Evolutionary conservation across 495 filamentous ascomycete genomes (phyloP), one percentile per base, ranked within the genome.

Genomic region (Annulohypoxylon moriforme): DNA sequence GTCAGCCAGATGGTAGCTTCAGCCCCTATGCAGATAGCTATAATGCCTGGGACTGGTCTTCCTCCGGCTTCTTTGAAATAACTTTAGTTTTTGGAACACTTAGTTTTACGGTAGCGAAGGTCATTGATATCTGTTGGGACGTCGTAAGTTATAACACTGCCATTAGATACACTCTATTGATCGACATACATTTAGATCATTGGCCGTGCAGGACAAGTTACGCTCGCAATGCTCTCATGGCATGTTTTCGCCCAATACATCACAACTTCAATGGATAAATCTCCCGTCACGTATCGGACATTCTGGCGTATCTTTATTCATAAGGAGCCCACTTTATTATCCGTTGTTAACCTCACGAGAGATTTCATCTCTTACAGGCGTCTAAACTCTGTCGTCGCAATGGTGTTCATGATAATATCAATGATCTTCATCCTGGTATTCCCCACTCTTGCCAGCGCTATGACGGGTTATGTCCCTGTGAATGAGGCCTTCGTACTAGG

Each of bases 111-210:
- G 20, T 53, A 18, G 76, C 74, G 8, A 78, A 76, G 38, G 40
- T 66, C 9, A 67, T 78, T 42, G 74, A 76, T 63, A 69, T 78
- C 33, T 52, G 52, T 8, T 78, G 68, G 74, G 71, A 78, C 50
- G 46, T 78, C n/a, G 76, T 76, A 57, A 69, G 73, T 63, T n/a
- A 34, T 22, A 9, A 3, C 25, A 36, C 5, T 31, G 2, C 13
- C 1, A 2, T 42, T 6, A 0, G 33, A 11, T 31, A 22, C 11
- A 18, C 20, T 53, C 4, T 42, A 16, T 14, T 55, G 31, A 64
- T 22, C 22, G n/a, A n/a, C 2, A n/a, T 31, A 3, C 8, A 11
- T 18, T 22, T 14, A 64, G 59, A 61, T 64, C 11, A 27, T 69
- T n/a, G 64, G 69, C 13, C 73, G 73, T 5, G 49, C 24, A 40